phyloP scores from a whole-genome alignment of 129 eudicot genomes.

The Lonicera japonica region DNA sequence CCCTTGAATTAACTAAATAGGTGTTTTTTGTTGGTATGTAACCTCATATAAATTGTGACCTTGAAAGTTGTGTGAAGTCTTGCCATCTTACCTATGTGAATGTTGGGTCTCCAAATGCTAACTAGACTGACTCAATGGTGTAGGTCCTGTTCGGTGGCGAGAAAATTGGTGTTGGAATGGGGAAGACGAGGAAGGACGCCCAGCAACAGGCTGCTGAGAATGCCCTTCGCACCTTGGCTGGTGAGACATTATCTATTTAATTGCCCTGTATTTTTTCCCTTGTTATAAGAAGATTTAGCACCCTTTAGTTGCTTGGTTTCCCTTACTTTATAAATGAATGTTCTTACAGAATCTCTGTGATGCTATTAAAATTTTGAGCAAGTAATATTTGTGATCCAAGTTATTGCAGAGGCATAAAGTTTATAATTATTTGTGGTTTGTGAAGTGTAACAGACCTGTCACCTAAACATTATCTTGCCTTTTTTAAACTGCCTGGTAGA shows the following conservation, averaged over 20 bases:
- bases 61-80: neutral
- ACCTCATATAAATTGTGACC: neutral
- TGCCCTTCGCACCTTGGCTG: constrained; percentile 82
- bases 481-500: no score
- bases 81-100: neutral
- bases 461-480: no score
- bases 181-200: constrained; percentile 84
- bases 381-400: no score
- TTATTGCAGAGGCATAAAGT: no score
- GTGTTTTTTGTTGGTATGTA: neutral
- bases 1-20: neutral
- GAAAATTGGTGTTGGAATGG: constrained; percentile 77
- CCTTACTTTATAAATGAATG: no score
- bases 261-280: neutral
- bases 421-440: no score
- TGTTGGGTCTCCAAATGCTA: neutral
- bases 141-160: constrained; percentile 80
- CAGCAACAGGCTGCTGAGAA: constrained; percentile 91
- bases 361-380: no score
- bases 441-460: no score
- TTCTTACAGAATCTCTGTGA: no score
- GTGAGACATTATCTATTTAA: constrained; percentile 19
- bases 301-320: neutral
- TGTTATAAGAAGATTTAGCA: neutral
- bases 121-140: constrained; percentile 15